A percentile compares a stretch with the other conserved stretches of the same genome.
These are phyloP conservation scores for Medicago ruthenica DNA, from an alignment of 306 rosid genomes.

Conservation along the genomic window DNA sequence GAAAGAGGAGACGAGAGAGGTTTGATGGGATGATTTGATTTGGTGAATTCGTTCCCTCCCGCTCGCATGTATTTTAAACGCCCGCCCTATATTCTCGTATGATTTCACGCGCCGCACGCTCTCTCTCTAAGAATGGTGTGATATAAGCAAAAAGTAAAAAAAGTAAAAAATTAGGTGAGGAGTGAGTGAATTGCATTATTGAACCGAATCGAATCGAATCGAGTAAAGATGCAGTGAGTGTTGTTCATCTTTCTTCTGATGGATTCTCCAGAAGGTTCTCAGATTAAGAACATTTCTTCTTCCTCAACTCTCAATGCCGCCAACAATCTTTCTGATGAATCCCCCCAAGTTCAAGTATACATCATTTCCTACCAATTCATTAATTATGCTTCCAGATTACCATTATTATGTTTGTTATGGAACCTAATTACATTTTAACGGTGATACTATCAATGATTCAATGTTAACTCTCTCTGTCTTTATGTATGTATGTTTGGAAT, in stretches of 20 bases:
- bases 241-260: background rate
- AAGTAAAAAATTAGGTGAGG: background rate
- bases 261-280: conserved; percentile 9
- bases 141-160: background rate
- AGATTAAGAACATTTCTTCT: background rate
- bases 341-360: conserved; percentile 4
- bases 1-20: no score
- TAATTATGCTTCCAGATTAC: background rate
- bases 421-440: background rate
- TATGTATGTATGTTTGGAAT: background rate
- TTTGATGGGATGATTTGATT: no score
- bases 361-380: background rate
- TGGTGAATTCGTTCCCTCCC: conserved; percentile 41
- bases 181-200: background rate
- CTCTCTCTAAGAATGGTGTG: background rate
- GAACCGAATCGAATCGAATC: background rate
- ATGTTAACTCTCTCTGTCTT: background rate
- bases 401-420: background rate
- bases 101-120: conserved; percentile 41
- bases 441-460: no score
- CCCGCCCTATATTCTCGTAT: conserved; percentile 46
- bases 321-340: background rate
- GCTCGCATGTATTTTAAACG: conserved; percentile 64
- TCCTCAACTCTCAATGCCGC: background rate
- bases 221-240: background rate